These are phyloP conservation scores for Leishmania lainsoni DNA, from an alignment of 208 protist genomes.

Conservation along the genomic window DNA sequence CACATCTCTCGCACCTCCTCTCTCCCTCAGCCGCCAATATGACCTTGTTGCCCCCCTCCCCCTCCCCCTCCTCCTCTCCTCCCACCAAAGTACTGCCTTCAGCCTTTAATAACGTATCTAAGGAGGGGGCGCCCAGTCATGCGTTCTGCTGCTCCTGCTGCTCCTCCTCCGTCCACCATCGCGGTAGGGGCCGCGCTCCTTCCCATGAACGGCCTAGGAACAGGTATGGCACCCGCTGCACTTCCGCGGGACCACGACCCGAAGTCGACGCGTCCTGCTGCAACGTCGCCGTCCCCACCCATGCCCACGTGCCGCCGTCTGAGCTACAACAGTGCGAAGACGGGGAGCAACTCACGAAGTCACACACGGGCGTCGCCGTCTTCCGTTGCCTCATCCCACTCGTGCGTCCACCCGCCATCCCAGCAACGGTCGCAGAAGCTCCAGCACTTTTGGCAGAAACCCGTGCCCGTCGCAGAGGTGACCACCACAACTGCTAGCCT, in stretches of 20 bases:
- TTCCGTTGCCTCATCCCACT: not conserved
- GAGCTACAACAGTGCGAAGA: conserved; percentile 31
- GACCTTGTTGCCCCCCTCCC: not conserved
- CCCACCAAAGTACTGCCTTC: not conserved
- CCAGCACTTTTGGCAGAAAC: conserved; percentile 11
- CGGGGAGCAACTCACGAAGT: conserved; percentile 16
- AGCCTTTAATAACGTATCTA: not conserved
- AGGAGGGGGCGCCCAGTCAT: not conserved
- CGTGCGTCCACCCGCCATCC: not conserved
- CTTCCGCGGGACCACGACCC: not conserved
- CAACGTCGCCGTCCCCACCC: conserved; percentile 25
- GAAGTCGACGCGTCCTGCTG: not conserved
- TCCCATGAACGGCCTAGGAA: not conserved
- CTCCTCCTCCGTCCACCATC: not conserved
- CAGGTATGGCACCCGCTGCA: not conserved
- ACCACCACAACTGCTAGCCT: not conserved
- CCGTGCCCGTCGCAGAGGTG: not conserved
- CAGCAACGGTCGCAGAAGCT: not conserved
- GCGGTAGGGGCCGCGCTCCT: not conserved
- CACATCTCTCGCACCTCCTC: not conserved
- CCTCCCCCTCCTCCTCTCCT: not conserved
- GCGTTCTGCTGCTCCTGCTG: not conserved
- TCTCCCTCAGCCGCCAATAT: not conserved
- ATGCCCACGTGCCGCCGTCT: conserved; percentile 29
- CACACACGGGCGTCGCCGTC: conserved; percentile 1